Conservation (phyloP, 805 yeast genomes). For the Hanseniaspora mollemarum region DNA sequence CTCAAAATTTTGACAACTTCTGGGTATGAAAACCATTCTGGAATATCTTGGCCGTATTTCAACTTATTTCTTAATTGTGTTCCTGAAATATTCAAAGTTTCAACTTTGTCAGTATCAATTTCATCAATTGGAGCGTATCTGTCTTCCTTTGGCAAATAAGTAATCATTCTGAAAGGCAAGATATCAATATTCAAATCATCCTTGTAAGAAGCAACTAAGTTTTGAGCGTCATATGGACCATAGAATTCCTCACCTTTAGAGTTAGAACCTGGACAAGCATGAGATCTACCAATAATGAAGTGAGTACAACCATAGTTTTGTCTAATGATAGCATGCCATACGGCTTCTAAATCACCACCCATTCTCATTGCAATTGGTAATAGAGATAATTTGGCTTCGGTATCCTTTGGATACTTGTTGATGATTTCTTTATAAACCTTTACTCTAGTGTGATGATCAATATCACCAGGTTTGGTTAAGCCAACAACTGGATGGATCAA, state of each 20-base stretch:
- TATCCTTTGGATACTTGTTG: conserved; percentile 86
- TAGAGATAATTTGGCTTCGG: conserved; percentile 68
- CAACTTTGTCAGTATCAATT: conserved; percentile 56
- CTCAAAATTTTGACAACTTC: conserved; percentile 87
- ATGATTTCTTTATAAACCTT: conserved; percentile 86
- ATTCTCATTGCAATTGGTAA: conserved; percentile 96
- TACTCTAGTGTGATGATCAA: conserved; percentile 94
- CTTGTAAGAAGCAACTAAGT: conserved; percentile 60
- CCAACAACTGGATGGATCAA: conserved; percentile 96
- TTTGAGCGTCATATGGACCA: conserved; percentile 96
- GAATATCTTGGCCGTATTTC: conserved; percentile 76
- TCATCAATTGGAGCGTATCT: conserved; percentile 92
- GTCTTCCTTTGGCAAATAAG: conserved; percentile 89
- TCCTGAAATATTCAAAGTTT: conserved; percentile 85
- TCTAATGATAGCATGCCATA: conserved; percentile 95
- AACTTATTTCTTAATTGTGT: conserved; percentile 84
- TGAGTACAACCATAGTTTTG: conserved; percentile 95
- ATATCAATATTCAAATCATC: conserved; percentile 77
- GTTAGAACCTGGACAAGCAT: conserved; percentile 89
- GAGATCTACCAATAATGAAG: conserved; percentile 95
- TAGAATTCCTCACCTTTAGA: conserved; percentile 87
- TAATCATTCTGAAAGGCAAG: conserved; percentile 94
- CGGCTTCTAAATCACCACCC: conserved; percentile 98
- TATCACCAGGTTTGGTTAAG: conserved; percentile 92
- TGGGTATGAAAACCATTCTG: conserved; percentile 95